Evolutionary conservation across 805 yeast genomes (phyloP).

Genomic region (Candida dendrica): DNA sequence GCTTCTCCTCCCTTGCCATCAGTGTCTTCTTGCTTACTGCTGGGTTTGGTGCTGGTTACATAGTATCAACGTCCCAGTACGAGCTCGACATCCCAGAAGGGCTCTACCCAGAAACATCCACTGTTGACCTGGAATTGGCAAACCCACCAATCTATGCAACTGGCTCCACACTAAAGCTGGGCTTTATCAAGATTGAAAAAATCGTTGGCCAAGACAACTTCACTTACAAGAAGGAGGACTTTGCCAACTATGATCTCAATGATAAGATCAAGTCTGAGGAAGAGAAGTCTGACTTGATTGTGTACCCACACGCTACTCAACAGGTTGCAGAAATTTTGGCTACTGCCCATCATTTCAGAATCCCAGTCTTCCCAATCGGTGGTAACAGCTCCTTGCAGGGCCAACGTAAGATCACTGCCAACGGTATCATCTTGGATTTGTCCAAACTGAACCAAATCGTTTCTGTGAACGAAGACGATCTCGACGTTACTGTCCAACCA

Average conservation of each 20-base stretch:
- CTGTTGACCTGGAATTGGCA: background rate
- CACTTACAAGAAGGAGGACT: constrained; percentile 7
- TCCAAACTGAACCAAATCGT: constrained; percentile 45
- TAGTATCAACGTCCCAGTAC: background rate
- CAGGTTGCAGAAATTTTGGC: constrained; percentile 55
- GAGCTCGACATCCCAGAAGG: constrained; percentile 3
- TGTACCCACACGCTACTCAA: constrained; percentile 54
- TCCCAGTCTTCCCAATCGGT: constrained; percentile 64
- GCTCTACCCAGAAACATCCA: constrained; percentile 3
- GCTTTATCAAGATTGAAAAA: constrained; percentile 7
- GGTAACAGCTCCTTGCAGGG: constrained; percentile 80
- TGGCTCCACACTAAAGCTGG: constrained; percentile 6
- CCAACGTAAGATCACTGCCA: constrained; percentile 43
- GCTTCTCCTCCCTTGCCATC: background rate
- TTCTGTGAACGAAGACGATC: constrained; percentile 47
- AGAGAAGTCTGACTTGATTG: constrained; percentile 47
- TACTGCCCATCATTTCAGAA: constrained; percentile 43
- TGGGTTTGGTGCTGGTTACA: constrained; percentile 9
- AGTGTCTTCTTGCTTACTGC: constrained; percentile 1
- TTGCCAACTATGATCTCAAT: constrained; percentile 6
- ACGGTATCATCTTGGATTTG: constrained; percentile 37
- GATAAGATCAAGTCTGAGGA: constrained; percentile 14
- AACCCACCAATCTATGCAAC: constrained; percentile 6
- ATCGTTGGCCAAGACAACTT: constrained; percentile 5
- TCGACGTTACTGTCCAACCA: constrained; percentile 63